A percentile compares a stretch with the other conserved stretches of the same genome.
These are phyloP conservation scores for Brassica rapa DNA, from an alignment of 345 rosid genomes.

Conservation along the genomic window DNA sequence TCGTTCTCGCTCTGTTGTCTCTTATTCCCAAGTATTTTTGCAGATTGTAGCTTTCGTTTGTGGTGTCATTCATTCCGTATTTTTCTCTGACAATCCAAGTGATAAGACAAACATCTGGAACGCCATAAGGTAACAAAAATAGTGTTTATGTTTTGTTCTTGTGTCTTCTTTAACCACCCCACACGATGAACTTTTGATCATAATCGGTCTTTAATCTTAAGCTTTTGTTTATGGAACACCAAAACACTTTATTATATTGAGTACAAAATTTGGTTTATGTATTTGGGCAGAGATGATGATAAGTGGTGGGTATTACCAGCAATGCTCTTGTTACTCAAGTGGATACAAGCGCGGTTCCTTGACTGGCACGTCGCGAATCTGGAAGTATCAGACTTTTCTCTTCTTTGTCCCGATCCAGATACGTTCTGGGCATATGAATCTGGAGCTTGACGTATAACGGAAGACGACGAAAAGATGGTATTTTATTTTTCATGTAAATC, in stretches of 20 bases:
- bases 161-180: neutral
- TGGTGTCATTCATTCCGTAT: slow-evolving; percentile 59
- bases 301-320: slow-evolving; percentile 96
- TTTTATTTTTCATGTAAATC: slow-evolving; percentile 32
- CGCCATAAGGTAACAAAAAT: slow-evolving; percentile 53
- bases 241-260: neutral
- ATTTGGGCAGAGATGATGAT: slow-evolving; percentile 65
- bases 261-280: neutral
- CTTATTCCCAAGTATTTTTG: slow-evolving; percentile 32
- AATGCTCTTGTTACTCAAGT: slow-evolving; percentile 63
- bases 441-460: slow-evolving; percentile 46
- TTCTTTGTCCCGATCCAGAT: slow-evolving; percentile 82
- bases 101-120: slow-evolving; percentile 54
- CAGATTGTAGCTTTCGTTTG: slow-evolving; percentile 88
- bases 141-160: neutral
- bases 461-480: neutral
- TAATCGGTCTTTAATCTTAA: neutral
- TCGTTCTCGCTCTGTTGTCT: neutral
- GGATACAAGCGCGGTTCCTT: slow-evolving; percentile 76
- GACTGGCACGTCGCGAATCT: slow-evolving; percentile 96
- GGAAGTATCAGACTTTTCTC: slow-evolving; percentile 77
- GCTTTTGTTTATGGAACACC: neutral
- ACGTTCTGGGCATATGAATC: slow-evolving; percentile 91
- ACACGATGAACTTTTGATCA: neutral
- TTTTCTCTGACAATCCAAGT: slow-evolving; percentile 47